Base-by-base conservation (phyloP, 768 basidiomycete genomes). In the Boletus vermiculosoides region DNA sequence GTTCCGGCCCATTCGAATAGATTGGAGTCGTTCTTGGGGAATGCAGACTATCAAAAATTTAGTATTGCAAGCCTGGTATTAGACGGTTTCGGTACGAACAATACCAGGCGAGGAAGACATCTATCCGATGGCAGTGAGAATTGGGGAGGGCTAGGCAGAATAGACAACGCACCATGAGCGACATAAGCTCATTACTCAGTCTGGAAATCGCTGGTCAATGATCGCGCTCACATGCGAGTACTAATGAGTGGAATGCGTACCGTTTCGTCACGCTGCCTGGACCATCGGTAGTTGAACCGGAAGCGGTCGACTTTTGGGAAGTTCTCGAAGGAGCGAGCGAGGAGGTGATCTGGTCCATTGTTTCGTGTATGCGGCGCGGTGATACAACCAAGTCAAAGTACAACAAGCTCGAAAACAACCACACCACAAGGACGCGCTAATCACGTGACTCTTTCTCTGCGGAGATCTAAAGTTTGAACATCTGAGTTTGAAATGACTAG, bases 51-150 rank as follows among this genome's bases (percentile, higher is more conserved):
- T 7, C 9, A 23, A 56, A 16, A 28, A 22, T 16, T 55, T n/a
- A 57, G 44, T 37, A 33, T 48, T 30, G 22, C 25, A 31, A 16
- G 40, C 44, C 0, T 34, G 20, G 52, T 20, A 28, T 25, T 4
- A 10, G 39, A 34, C 13, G 30, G 31, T 33, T 16, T 22, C 20
- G 33, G 7, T 30, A 78, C 88, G 66, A 56, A 94, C 91, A 63
- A 92, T 91, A 56, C 90, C 92, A 45, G 90, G 87, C n/a, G 90
- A 89, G 42, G 88, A 83, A 55, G 90, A 88, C 90, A 92, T 92
- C 91, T 93, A 57, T 62, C 15, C 39, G 30, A 51, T 36, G 52
- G 49, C n/a, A 63, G 39, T 66, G 49, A 56, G 58, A 34, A 40
- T 2, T 3, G 3, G 22, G 7, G 45, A 44, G 31, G 31, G 50